Conservation (phyloP, 2,329 filamentous ascomycete genomes). For the Verticillium nonalfalfae region DNA sequence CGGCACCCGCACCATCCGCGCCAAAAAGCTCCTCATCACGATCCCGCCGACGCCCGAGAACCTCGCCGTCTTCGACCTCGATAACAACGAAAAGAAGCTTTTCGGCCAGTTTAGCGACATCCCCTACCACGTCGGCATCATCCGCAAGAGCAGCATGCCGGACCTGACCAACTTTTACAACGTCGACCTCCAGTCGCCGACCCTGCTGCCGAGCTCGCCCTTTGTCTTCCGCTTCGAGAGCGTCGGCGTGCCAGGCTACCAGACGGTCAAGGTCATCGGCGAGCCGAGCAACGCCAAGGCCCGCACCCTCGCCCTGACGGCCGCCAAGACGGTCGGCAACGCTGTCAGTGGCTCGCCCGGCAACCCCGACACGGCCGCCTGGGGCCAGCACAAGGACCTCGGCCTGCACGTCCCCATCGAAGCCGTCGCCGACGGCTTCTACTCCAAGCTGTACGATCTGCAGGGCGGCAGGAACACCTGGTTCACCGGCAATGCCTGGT, state of each 20-base stretch:
- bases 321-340: neutral
- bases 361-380: neutral
- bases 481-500: neutral
- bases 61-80: conserved; percentile 17
- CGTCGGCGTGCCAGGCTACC: conserved; percentile 13
- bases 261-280: conserved; percentile 13
- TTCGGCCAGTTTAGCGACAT: conserved; percentile 18
- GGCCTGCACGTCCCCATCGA: neutral
- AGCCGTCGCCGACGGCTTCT: conserved; percentile 8
- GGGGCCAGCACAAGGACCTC: neutral
- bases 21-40: conserved; percentile 22
- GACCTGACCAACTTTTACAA: conserved; percentile 8
- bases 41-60: conserved; percentile 18
- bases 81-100: conserved; percentile 13
- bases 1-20: conserved; percentile 20
- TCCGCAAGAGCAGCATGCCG: conserved; percentile 2
- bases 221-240: conserved; percentile 13
- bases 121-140: conserved; percentile 14
- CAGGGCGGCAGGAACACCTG: conserved; percentile 1
- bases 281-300: conserved; percentile 6
- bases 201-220: conserved; percentile 6
- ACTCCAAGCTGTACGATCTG: conserved; percentile 7
- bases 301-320: neutral
- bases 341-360: neutral
- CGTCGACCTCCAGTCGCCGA: conserved; percentile 8